Base-by-base conservation (phyloP, 805 yeast species). In the Teunomyces funiuensis region DNA sequence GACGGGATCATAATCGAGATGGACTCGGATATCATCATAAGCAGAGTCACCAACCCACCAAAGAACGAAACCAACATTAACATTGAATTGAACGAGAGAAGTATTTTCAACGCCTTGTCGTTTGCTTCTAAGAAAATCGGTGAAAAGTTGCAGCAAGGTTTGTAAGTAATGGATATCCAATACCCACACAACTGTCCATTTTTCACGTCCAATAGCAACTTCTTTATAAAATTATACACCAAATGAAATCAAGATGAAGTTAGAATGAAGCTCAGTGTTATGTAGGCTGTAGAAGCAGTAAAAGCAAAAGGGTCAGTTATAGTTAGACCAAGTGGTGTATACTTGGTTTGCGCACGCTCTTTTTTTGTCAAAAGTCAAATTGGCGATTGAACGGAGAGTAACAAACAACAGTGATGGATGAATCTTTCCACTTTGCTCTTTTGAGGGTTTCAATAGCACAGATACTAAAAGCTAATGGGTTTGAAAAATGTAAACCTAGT, bases 1-100 rank as follows among this genome's bases (percentile, higher is more conserved):
- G 95, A 90, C 59, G 99, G 98, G 29, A 80, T 93, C 49, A 81
- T 93, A 42, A 74, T 93, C 52, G 97, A 93, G 63, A 84, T 89
- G 19, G 97, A 93, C 56, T 82, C 95, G 4, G 79, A 84, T 26
- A 81, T 87, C 30, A 86, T 93, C 52, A 90, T 91, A 2, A 79
- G 95, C 11, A 79, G 99, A 66, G 96, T 90, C 18, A 86, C 98
- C n/a, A 79, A 80, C 45, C 82, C 93, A 23, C 96, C 97, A 34
- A 65, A 53, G 23, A 49, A 49, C 16, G 46, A 57, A n/a, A 52
- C 49, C 39, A 54, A 52, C 33, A 46, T 80, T 25, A 80, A 75
- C 49, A 75, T 85, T 43, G 90, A 85, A 54, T 61, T 82, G 33
- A 74, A 81, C 41, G 93, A 85, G 61, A 83, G 80, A 59, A 89